Conservation (phyloP, 257 asterid genomes). For the Orobanche coerulescens region DNA sequence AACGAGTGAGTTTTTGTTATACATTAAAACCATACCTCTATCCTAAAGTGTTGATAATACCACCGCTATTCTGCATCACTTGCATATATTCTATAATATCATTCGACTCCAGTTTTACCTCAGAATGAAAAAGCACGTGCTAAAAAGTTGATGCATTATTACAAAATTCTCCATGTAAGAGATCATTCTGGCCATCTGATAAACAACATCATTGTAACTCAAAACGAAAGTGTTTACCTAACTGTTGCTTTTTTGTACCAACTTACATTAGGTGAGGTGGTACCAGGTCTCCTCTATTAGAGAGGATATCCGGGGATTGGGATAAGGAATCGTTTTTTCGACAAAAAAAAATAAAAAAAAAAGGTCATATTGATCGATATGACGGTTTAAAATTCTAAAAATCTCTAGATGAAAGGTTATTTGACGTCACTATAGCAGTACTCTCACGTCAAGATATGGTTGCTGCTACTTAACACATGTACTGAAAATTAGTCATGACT, state of each 20-base stretch:
- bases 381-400: background rate
- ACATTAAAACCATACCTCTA: background rate
- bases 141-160: background rate
- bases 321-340: too few relatives aligned
- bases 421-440: background rate
- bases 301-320: too few relatives aligned
- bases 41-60: background rate
- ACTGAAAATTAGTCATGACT: background rate
- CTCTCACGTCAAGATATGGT: constrained; percentile 1
- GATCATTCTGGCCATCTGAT: background rate
- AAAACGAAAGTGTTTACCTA: background rate
- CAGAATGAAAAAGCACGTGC: background rate
- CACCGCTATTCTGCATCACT: background rate
- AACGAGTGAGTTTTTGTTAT: background rate
- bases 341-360: too few relatives aligned
- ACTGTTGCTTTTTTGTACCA: too few relatives aligned
- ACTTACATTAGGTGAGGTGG: too few relatives aligned
- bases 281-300: too few relatives aligned
- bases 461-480: background rate
- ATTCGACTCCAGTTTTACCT: background rate
- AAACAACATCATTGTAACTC: background rate
- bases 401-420: background rate
- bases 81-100: background rate
- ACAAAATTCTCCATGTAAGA: background rate
- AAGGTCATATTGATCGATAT: background rate